phyloP scores from a whole-genome alignment of 2,329 filamentous ascomycete genomes.

The Epichloe gansuensis region DNA sequence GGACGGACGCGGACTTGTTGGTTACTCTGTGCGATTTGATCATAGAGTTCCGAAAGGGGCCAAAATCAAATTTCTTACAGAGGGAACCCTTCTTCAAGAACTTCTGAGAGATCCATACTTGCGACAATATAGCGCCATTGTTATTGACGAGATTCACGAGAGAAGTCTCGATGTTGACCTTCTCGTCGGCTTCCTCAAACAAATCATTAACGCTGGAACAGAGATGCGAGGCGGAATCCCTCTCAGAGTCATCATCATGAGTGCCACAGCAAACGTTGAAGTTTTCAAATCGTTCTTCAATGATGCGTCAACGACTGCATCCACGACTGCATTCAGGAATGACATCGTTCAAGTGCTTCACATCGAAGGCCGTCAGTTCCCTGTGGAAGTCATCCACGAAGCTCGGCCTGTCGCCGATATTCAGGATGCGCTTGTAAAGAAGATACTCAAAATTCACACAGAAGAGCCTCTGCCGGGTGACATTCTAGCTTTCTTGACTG shows the following conservation, averaged over 20 bases:
- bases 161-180: conserved; percentile 89
- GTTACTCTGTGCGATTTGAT: conserved; percentile 92
- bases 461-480: conserved; percentile 89
- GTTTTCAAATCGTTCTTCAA: conserved; percentile 65
- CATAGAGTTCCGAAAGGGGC: conserved; percentile 71
- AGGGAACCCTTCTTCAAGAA: conserved; percentile 93
- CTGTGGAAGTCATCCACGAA: conserved; percentile 68
- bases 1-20: conserved; percentile 48
- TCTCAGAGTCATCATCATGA: conserved; percentile 90
- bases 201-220: conserved; percentile 51
- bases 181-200: conserved; percentile 74
- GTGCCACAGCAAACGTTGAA: conserved; percentile 84
- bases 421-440: conserved; percentile 66
- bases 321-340: conserved; percentile 4
- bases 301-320: conserved; percentile 10
- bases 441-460: conserved; percentile 74
- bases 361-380: conserved; percentile 78
- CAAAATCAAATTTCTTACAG: conserved; percentile 84
- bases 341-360: conserved; percentile 34
- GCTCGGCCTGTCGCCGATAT: conserved; percentile 65
- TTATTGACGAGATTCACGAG: conserved; percentile 97
- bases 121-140: conserved; percentile 72
- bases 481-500: conserved; percentile 81
- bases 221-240: conserved; percentile 56
- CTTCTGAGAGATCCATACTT: conserved; percentile 75